Evolutionary conservation across 305 asterid genomes (phyloP).

Genomic region (Fraxinus floribunda): DNA sequence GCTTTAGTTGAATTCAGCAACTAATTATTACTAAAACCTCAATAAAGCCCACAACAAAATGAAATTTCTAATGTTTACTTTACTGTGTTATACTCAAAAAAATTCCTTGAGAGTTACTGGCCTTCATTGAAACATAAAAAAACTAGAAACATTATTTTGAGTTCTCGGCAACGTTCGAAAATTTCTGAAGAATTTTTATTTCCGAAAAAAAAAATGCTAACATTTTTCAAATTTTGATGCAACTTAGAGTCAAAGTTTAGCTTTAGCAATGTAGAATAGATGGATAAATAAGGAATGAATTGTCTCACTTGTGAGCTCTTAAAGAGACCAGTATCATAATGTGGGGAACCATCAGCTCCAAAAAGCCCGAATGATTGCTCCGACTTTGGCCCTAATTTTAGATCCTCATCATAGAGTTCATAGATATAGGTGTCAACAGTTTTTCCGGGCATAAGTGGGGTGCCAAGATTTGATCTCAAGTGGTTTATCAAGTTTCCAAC

Average conservation of each 20-base stretch:
- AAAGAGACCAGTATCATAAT: conserved; percentile 65
- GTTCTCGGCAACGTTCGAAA: no score
- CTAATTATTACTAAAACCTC: no score
- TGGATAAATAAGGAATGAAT: not conserved
- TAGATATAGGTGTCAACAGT: conserved; percentile 85
- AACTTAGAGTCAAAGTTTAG: not conserved
- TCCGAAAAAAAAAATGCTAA: not conserved
- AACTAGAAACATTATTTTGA: no score
- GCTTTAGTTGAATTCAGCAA: no score
- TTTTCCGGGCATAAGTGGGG: conserved; percentile 96
- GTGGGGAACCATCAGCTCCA: conserved; percentile 59
- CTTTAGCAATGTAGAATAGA: not conserved
- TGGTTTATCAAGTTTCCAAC: conserved; percentile 82
- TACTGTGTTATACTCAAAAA: no score
- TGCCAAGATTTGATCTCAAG: conserved; percentile 77
- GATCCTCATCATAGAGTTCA: conserved; percentile 85
- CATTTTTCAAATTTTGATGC: no score
- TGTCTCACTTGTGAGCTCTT: conserved; percentile 56
- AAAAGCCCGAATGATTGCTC: conserved; percentile 84
- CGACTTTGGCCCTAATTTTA: conserved; percentile 80
- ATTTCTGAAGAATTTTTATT: no score
- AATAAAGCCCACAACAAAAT: no score
- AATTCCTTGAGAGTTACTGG: no score
- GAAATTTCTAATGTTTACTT: no score
- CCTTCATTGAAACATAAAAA: no score